Base-by-base conservation (phyloP, 192 early-diverging fungal species). In the Phlyctochytrium arcticum region DNA sequence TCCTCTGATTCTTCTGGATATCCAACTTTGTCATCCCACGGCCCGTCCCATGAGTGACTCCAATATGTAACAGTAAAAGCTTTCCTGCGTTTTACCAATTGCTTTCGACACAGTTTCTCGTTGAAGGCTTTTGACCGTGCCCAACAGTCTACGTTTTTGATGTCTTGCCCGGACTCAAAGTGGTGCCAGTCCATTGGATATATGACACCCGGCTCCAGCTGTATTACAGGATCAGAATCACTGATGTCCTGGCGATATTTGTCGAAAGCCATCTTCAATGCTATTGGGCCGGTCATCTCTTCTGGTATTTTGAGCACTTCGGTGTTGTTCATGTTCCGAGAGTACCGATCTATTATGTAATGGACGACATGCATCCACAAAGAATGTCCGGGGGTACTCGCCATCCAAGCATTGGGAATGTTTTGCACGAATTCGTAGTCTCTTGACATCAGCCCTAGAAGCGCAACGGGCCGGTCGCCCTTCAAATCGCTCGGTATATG, bases 361-460 rank as follows among this genome's bases (percentile, higher is more conserved):
- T 35, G 5, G 7, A 65, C 54, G 24, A 73, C 48, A 6, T 47
- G 34, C 21, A 76, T 21, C 73, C 75, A 76, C 24, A 76, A 77
- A 5, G 67, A 50, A 46, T 76, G 75, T 4, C 73, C 73, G 24
- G 69, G 69, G 5, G 30, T 21, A 21, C 50, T 48, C 33, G 75
- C 75, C 75, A 76, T 72, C 53, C 48, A 76, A 23, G 75, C 75
- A 51, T 76, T 76, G 8, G 75, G 75, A 15, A 76, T 12, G 23
- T 56, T 35, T 39, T 76, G 75, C 19, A 54, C 62, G 17, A 21
- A 67, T 30, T 50, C n/a, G 47, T 10, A 34, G 34, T 67, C 24
- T 10, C 24, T 23, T 9, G 19, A 21, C 67, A 68, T 68, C n/a
- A 21, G 35, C 26, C n/a, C 55, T 10, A 31, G n/a, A n/a, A 24